Conservation (phyloP, 1,139 yeast species). For the Pichia terricola region DNA sequence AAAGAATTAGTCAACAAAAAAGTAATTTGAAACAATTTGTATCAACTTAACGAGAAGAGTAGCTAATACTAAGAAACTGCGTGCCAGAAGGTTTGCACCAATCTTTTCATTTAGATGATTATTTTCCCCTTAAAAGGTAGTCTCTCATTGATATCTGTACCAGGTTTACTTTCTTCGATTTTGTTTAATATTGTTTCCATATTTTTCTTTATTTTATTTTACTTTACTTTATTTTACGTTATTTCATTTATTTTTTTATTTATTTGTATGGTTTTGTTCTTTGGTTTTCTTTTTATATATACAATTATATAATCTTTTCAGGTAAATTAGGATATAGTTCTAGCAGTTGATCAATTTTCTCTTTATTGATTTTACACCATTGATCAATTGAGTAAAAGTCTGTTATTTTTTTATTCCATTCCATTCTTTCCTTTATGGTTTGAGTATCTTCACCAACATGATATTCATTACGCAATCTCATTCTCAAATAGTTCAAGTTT, state of each 20-base stretch:
- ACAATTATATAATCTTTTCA: background rate
- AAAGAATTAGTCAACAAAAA: no score
- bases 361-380: conserved; percentile 41
- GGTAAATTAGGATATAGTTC: conserved; percentile 26
- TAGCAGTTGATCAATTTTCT: conserved; percentile 21
- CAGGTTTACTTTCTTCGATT: no score
- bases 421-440: conserved; percentile 57
- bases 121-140: no score
- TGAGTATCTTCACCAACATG: conserved; percentile 40
- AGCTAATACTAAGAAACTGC: no score
- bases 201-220: no score
- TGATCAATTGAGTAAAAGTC: conserved; percentile 50
- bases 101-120: no score
- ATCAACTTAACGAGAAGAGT: no score
- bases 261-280: background rate
- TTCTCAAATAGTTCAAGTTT: conserved; percentile 52
- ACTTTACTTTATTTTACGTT: no score
- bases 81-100: no score
- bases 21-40: no score
- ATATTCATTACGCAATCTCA: conserved; percentile 35
- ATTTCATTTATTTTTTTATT: background rate
- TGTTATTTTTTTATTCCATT: conserved; percentile 60
- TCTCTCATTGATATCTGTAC: no score
- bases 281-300: background rate
- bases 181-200: no score